Evolutionary conservation across 371 early-diverging fungal species (phyloP).

Genomic region (Nematocida ironsii): DNA sequence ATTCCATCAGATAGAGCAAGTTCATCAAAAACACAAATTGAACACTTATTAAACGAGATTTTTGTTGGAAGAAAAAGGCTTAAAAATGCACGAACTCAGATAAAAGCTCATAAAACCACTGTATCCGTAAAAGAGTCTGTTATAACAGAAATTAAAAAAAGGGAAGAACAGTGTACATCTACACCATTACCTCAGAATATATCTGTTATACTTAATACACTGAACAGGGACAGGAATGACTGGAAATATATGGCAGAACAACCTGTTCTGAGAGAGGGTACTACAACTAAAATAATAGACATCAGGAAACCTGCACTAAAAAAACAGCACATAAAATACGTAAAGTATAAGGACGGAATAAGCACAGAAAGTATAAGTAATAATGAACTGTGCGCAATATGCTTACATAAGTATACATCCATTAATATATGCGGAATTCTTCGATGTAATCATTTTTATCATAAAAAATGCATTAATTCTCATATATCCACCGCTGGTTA

Average conservation of each 20-base stretch:
- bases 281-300: conserved; percentile 2
- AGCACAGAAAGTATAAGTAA: background rate
- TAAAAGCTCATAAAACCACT: too few species aligned
- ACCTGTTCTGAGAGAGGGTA: background rate
- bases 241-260: conserved; percentile 33
- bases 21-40: too few species aligned
- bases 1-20: too few species aligned
- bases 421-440: conserved; percentile 15
- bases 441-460: conserved; percentile 36
- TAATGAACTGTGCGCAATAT: conserved; percentile 22
- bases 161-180: background rate
- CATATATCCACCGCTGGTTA: background rate
- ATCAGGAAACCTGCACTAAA: conserved; percentile 11
- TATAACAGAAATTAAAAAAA: background rate
- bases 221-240: conserved; percentile 1
- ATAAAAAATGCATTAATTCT: conserved; percentile 37
- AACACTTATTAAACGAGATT: background rate
- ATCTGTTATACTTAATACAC: background rate
- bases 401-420: conserved; percentile 4
- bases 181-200: background rate
- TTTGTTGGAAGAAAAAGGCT: background rate
- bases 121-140: too few species aligned
- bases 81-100: background rate
- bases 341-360: conserved; percentile 3
- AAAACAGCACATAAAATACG: conserved; percentile 11